Base-by-base conservation (phyloP, 805 yeast species). In the Candida piceae region DNA sequence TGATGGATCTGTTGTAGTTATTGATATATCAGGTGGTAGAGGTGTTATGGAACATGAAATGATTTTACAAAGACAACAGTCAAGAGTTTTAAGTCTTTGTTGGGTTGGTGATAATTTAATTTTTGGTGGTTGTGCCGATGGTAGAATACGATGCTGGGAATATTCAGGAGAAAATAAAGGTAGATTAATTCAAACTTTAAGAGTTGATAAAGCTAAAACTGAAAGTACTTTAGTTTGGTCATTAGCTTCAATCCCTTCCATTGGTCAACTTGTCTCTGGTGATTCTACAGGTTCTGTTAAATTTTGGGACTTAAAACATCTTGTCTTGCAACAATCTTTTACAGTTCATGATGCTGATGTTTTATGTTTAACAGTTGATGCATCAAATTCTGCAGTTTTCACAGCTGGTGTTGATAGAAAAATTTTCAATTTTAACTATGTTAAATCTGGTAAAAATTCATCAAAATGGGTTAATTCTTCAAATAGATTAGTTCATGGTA, bases 61-160 rank as follows among this genome's bases (percentile, higher is more conserved):
- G 19, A 76, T 87, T 35, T 69, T 93, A 42, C 93, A 84, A 60
- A 74, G 95, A 63, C 94, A 85, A 55, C 87, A 81, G 38, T 74
- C 87, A 32, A 72, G 96, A 57, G 82, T 93, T 1, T 67, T 93
- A 52, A 73, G 86, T 38, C 58, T 93, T 29, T 73, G 84, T 37
- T 93, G 96, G 94, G 72, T 72, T 40, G 73, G 70, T 15, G 70
- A 80, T 46, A 74, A 74, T 7, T 64, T 69, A 42, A 64, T 93
- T 24, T 75, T 87, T 27, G 97, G 96, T 34, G 98, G 98, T 10
- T 93, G 97, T 60, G 85, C 96, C 1, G 97, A 93, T 60, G 98
- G 96, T 16, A 74, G 85, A 53, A 72, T 93, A 25, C 76, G 96
- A 55, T 78, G 84, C 31, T 93, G 97, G 97, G 64, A 73, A 12